Base-by-base conservation (phyloP, 768 basidiomycete species). In the Serendipita sp. region DNA sequence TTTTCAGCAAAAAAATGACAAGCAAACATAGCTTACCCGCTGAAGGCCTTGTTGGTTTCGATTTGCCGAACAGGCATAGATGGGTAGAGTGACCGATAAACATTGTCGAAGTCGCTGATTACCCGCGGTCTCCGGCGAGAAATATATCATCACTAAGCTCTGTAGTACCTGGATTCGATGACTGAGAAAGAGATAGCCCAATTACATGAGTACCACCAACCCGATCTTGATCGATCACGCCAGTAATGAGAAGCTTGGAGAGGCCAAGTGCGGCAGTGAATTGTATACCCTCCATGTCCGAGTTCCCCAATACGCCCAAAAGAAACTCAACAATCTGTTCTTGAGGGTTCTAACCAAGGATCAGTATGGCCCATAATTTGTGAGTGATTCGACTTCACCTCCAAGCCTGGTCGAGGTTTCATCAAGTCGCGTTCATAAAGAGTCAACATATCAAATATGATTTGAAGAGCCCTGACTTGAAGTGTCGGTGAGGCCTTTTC, bases 71-170 rank as follows among this genome's bases (percentile, higher is more conserved):
- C 85, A 90, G 72, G 88, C 88, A 70, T 87, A 96, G 0, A 85
- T 83, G 1, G 84, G 87, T 74, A 94, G 84, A 78, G 95, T 95
- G 72, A 87, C 88, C 2, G 85, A 80, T 44, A 96, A 73, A 69
- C 86, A 91, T 72, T 97, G 94, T 45, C 90, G 80, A 16, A 97
- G 77, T 64, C 86, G 82, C 66, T 89, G 86, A 69, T 95, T 97
- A 33, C 84, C 81, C 15, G 75, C 79, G 1, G 90, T 95, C 63
- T 85, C 81, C 1, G 90, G 89, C 0, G 87, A 88, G 58, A 96
- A 78, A 72, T 88, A 97, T 3, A 81, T 76, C 27, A 81, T 70
- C 13, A 80, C 77, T 5, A 83, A 76, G 52, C 77, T 74, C 66
- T 78, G 74, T 23, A 83, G 70, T 2, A 82, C 75, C 80, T 83